These are phyloP conservation scores for Cercophora samala DNA, from an alignment of 495 filamentous ascomycete species.

Conservation along the genomic window DNA sequence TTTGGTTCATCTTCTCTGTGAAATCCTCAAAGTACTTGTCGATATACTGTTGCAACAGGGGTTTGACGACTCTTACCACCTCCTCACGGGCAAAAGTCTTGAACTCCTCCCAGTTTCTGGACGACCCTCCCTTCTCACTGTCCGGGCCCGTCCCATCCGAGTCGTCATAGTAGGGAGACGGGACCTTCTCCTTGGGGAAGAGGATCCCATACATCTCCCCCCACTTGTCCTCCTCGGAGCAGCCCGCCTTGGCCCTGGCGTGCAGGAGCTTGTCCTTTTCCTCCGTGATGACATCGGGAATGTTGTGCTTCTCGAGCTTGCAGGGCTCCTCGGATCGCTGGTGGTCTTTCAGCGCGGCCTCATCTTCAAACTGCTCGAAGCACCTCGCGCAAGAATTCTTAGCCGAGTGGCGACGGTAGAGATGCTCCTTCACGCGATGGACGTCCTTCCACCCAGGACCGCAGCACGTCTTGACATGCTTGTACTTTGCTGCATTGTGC, in stretches of 20 bases:
- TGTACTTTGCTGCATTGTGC: conserved; percentile 37
- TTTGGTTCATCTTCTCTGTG: conserved; percentile 19
- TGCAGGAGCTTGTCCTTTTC: conserved; percentile 31
- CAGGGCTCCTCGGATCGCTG: conserved; percentile 39
- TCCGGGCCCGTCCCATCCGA: not conserved
- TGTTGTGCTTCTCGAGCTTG: conserved; percentile 18
- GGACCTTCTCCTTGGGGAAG: conserved; percentile 24
- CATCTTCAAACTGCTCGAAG: conserved; percentile 36
- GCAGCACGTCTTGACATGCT: conserved; percentile 37
- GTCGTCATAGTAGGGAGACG: conserved; percentile 31
- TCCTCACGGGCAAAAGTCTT: conserved; percentile 22
- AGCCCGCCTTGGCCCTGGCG: conserved; percentile 22
- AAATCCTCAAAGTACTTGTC: conserved; percentile 22
- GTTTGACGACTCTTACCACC: conserved; percentile 20
- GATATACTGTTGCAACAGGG: conserved; percentile 26
- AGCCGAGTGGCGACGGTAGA: conserved; percentile 41
- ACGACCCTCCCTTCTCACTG: conserved; percentile 7
- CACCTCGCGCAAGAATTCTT: conserved; percentile 43
- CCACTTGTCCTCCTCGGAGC: conserved; percentile 32
- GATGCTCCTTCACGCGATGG: conserved; percentile 49
- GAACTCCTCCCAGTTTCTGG: conserved; percentile 21
- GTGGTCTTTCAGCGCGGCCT: conserved; percentile 37
- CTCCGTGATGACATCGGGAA: conserved; percentile 27
- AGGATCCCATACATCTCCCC: conserved; percentile 31
- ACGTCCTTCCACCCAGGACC: conserved; percentile 43